phyloP scores from a whole-genome alignment of 805 yeast genomes.

The Brettanomyces sp. region DNA sequence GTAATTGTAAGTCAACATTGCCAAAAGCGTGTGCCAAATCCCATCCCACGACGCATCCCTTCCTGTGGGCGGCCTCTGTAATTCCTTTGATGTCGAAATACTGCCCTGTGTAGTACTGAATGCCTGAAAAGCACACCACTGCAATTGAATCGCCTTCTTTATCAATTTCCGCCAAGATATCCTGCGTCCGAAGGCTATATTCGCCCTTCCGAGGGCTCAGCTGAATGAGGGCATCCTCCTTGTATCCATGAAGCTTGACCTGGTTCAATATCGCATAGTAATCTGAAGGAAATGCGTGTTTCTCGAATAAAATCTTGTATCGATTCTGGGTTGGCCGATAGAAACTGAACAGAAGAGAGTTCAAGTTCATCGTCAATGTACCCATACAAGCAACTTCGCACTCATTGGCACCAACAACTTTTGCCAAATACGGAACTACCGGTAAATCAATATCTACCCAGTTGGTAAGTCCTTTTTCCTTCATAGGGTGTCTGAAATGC shows the following conservation, averaged over 20 bases:
- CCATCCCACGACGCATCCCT: constrained; percentile 70
- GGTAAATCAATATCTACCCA: constrained; percentile 89
- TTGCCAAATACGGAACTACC: constrained; percentile 56
- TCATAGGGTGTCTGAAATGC: constrained; percentile 63
- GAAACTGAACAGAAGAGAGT: constrained; percentile 63
- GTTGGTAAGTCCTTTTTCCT: constrained; percentile 36
- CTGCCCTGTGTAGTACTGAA: constrained; percentile 91
- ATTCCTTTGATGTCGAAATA: constrained; percentile 65
- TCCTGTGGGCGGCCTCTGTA: constrained; percentile 49
- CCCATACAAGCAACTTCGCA: constrained; percentile 87
- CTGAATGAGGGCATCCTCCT: constrained; percentile 52
- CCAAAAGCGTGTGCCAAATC: constrained; percentile 95
- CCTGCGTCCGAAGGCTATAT: constrained; percentile 49
- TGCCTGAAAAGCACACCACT: constrained; percentile 72
- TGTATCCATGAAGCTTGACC: constrained; percentile 49
- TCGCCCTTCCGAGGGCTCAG: constrained; percentile 52
- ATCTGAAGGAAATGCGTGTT: constrained; percentile 88
- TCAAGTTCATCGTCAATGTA: constrained; percentile 73
- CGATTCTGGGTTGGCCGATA: constrained; percentile 49
- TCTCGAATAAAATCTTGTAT: constrained; percentile 72
- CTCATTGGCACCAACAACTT: constrained; percentile 64
- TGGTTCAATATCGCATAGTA: constrained; percentile 76
- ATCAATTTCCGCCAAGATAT: constrained; percentile 50
- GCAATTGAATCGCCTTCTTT: constrained; percentile 54
- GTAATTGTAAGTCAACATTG: constrained; percentile 66